Conservation (phyloP, 176 grass and related monocot species). For the Rhynchospora tenuis region DNA sequence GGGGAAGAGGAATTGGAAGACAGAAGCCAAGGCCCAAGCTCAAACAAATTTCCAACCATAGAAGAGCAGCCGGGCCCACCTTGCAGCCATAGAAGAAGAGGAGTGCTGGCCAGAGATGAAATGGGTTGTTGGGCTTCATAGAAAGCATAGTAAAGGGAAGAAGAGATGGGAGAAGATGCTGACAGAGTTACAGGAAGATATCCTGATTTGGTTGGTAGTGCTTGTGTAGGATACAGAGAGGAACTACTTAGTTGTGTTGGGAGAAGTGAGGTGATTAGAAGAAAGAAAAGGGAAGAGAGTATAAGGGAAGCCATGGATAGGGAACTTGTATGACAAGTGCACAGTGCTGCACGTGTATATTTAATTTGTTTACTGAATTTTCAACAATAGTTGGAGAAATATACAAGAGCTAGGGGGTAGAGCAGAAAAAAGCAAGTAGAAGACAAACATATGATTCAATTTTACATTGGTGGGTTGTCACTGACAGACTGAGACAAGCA, state of each 20-base stretch:
- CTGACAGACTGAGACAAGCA: too few species aligned
- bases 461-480: background rate
- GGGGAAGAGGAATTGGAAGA: conserved; percentile 13
- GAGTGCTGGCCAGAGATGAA: conserved; percentile 16
- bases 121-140: conserved; percentile 56
- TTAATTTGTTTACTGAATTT: background rate
- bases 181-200: conserved; percentile 36
- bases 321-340: background rate
- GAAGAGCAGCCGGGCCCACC: conserved; percentile 62
- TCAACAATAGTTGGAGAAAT: background rate
- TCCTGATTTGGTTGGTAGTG: conserved; percentile 47
- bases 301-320: background rate
- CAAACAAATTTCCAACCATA: conserved; percentile 54
- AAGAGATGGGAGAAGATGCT: conserved; percentile 24
- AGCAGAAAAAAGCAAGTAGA: background rate
- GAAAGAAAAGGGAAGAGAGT: background rate
- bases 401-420: background rate
- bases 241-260: background rate
- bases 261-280: background rate
- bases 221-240: conserved; percentile 30
- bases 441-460: background rate
- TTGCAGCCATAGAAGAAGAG: conserved; percentile 66
- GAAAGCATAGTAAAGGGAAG: conserved; percentile 51
- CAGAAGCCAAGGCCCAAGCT: conserved; percentile 55
- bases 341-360: background rate